Conservation (phyloP, 1,284 basidiomycete genomes). For the Cryptococcus neoformans region DNA sequence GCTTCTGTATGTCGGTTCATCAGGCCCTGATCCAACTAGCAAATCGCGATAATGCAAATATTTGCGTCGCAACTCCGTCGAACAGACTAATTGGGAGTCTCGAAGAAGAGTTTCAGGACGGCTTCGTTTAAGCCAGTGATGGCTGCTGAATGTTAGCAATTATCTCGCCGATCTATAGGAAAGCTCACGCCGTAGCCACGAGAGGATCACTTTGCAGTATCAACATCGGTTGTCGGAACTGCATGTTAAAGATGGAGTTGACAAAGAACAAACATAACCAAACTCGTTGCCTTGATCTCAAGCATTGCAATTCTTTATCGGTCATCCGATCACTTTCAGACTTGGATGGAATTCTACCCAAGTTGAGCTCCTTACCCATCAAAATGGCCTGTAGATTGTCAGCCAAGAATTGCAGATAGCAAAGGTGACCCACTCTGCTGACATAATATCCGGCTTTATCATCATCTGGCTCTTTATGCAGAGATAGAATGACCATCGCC, state of each 20-base stretch:
- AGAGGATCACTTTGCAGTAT: slow-evolving; percentile 32
- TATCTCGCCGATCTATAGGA: not conserved
- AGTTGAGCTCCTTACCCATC: slow-evolving; percentile 32
- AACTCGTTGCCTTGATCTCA: slow-evolving; percentile 27
- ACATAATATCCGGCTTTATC: slow-evolving; percentile 39
- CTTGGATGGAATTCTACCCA: slow-evolving; percentile 23
- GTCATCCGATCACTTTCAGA: slow-evolving; percentile 18
- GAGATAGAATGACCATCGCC: slow-evolving; percentile 26
- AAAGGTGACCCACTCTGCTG: slow-evolving; percentile 22
- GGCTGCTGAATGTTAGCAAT: slow-evolving; percentile 1
- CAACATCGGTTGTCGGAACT: slow-evolving; percentile 39
- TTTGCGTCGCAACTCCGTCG: slow-evolving; percentile 29
- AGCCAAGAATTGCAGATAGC: not conserved
- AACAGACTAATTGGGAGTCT: slow-evolving; percentile 33
- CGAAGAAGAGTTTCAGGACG: slow-evolving; percentile 21
- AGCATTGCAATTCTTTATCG: slow-evolving; percentile 14
- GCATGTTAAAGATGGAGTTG: slow-evolving; percentile 42
- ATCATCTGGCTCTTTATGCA: slow-evolving; percentile 41
- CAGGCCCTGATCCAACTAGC: slow-evolving; percentile 11
- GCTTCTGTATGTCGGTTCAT: slow-evolving; percentile 17
- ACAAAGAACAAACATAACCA: slow-evolving; percentile 37
- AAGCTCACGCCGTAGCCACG: slow-evolving; percentile 24
- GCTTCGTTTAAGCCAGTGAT: slow-evolving; percentile 25
- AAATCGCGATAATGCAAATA: slow-evolving; percentile 35
- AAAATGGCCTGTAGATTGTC: slow-evolving; percentile 24